Conservation (phyloP, 2,329 filamentous ascomycete species). For the Monosporascus sp. region DNA sequence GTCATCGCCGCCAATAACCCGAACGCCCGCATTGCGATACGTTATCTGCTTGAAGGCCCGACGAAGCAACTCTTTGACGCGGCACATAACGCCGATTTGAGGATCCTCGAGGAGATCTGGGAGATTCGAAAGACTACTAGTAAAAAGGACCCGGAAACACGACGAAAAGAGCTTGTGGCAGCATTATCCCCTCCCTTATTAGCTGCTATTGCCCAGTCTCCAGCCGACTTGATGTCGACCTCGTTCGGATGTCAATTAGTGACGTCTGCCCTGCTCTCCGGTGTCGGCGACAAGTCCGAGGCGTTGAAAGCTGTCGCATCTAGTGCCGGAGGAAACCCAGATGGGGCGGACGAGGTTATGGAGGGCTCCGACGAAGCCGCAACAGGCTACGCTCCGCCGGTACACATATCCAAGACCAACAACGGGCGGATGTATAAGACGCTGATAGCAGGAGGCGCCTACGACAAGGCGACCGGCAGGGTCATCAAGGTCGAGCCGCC, state of each 20-base stretch:
- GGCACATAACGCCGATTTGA: slow-evolving; percentile 59
- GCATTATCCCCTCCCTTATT: slow-evolving; percentile 71
- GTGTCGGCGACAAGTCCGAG: slow-evolving; percentile 67
- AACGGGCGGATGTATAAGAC: slow-evolving; percentile 85
- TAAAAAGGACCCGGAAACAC: slow-evolving; percentile 79
- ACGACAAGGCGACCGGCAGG: slow-evolving; percentile 67
- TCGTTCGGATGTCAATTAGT: slow-evolving; percentile 86
- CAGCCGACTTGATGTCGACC: slow-evolving; percentile 63
- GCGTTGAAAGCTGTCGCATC: slow-evolving; percentile 68
- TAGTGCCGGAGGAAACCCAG: slow-evolving; percentile 53
- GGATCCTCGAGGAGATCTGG: slow-evolving; percentile 71
- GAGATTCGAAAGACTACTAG: slow-evolving; percentile 76
- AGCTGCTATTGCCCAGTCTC: slow-evolving; percentile 62
- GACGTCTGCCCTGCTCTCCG: slow-evolving; percentile 72
- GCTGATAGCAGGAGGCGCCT: slow-evolving; percentile 82
- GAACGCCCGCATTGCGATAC: slow-evolving; percentile 60
- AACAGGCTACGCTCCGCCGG: slow-evolving; percentile 18
- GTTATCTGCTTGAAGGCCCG: slow-evolving; percentile 75
- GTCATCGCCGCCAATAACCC: slow-evolving; percentile 60
- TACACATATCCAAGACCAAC: slow-evolving; percentile 55
- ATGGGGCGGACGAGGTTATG: slow-evolving; percentile 30
- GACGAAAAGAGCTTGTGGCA: slow-evolving; percentile 70
- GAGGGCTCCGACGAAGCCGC: slow-evolving; percentile 30
- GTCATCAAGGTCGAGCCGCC: slow-evolving; percentile 68
- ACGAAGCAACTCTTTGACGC: slow-evolving; percentile 56